phyloP scores from a whole-genome alignment of 2,329 filamentous ascomycete genomes.

The Phialemonium atrogriseum region DNA sequence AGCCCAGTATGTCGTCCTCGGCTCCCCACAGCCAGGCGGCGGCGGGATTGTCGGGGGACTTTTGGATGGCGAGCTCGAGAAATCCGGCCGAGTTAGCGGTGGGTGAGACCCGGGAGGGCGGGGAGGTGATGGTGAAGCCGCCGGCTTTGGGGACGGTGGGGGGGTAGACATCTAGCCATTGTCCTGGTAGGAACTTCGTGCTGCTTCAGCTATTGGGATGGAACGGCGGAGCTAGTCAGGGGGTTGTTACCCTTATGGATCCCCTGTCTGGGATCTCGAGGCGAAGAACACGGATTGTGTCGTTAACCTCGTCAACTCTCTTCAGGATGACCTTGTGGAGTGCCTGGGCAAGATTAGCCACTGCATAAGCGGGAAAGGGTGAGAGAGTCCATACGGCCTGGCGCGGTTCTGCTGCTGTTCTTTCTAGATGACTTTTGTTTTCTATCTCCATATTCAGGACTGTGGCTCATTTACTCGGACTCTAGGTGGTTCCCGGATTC shows the following conservation, averaged over 20 bases:
- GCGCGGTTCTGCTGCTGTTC: slow-evolving; percentile 1
- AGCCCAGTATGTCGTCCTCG: slow-evolving; percentile 43
- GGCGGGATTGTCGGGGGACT: slow-evolving; percentile 60
- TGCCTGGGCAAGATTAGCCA: slow-evolving; percentile 20
- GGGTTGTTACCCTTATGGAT: slow-evolving; percentile 35
- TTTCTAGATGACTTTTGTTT: slow-evolving; percentile 1
- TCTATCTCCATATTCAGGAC: too few relatives aligned
- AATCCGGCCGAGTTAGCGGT: slow-evolving; percentile 27
- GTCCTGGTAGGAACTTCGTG: slow-evolving; percentile 65
- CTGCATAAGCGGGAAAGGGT: not conserved
- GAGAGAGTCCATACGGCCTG: slow-evolving; percentile 2
- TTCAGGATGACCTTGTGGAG: slow-evolving; percentile 55
- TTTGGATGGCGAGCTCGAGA: slow-evolving; percentile 72
- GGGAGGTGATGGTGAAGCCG: slow-evolving; percentile 81
- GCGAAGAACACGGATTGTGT: slow-evolving; percentile 58
- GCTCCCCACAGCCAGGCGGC: slow-evolving; percentile 66
- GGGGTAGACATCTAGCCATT: slow-evolving; percentile 81
- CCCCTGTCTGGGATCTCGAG: slow-evolving; percentile 46
- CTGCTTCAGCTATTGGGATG: not conserved
- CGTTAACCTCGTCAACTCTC: slow-evolving; percentile 56
- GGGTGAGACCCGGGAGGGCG: slow-evolving; percentile 46
- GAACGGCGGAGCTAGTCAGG: not conserved
- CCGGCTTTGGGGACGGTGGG: slow-evolving; percentile 63
- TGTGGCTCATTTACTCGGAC: too few relatives aligned
- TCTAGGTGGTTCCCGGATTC: not conserved